Evolutionary conservation across 257 asterid genomes (phyloP).

Genomic region (Thymus mandschuricus): DNA sequence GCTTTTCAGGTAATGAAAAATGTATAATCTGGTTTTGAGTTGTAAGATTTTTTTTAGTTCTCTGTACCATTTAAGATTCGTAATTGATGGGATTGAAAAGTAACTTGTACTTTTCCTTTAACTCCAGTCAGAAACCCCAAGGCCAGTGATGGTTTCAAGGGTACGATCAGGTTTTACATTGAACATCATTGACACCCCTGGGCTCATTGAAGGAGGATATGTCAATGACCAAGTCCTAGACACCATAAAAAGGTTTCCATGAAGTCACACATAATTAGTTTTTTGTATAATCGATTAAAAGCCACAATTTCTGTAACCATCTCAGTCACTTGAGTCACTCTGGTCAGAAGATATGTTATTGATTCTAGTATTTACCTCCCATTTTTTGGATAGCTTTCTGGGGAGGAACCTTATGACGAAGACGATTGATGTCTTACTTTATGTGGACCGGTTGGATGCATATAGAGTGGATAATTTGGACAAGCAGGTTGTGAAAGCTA

Average conservation of each 20-base stretch:
- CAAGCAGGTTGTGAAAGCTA: slow-evolving; percentile 84
- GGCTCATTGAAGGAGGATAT: slow-evolving; percentile 95
- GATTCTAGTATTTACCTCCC: neutral
- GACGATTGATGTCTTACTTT: slow-evolving; percentile 92
- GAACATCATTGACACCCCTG: slow-evolving; percentile 92
- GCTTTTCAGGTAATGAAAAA: slow-evolving; percentile 78
- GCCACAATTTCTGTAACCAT: neutral
- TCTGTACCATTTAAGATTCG: neutral
- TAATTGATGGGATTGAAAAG: neutral
- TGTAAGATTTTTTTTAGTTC: neutral
- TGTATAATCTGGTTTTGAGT: slow-evolving; percentile 1
- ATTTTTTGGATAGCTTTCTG: slow-evolving; percentile 35
- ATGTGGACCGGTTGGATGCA: slow-evolving; percentile 96
- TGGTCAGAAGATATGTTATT: neutral
- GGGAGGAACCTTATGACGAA: slow-evolving; percentile 87
- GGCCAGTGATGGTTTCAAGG: slow-evolving; percentile 96
- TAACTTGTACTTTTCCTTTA: neutral
- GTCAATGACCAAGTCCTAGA: slow-evolving; percentile 83
- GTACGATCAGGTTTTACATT: slow-evolving; percentile 83
- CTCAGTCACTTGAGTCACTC: neutral
- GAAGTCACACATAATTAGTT: neutral
- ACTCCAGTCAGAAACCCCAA: slow-evolving; percentile 85
- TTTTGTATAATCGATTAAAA: neutral
- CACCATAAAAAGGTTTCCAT: slow-evolving; percentile 72
- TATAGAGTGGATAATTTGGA: slow-evolving; percentile 97